phyloP scores from a whole-genome alignment of 2,329 filamentous ascomycete species.

The Stachybotrys chartarum region DNA sequence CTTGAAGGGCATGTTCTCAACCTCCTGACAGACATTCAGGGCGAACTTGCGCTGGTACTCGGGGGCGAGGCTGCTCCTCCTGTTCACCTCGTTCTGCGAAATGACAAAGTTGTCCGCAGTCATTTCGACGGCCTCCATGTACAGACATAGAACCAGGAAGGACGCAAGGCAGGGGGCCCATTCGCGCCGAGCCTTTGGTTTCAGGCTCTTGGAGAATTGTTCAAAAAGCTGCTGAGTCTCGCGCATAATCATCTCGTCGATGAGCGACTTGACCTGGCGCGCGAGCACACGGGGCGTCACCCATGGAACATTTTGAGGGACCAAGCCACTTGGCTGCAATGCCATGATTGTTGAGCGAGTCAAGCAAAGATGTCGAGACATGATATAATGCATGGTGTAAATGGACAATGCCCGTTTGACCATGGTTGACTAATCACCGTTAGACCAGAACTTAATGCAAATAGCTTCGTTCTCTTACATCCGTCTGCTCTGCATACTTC shows the following conservation, averaged over 20 bases:
- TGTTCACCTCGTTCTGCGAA: slow-evolving; percentile 41
- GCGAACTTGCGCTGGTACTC: slow-evolving; percentile 34
- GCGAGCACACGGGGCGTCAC: slow-evolving; percentile 48
- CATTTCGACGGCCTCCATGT: slow-evolving; percentile 51
- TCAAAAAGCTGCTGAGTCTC: slow-evolving; percentile 47
- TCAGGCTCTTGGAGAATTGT: slow-evolving; percentile 44
- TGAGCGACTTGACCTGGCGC: slow-evolving; percentile 48
- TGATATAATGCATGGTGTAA: slow-evolving; percentile 50
- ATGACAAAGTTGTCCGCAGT: slow-evolving; percentile 45
- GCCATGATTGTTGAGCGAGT: slow-evolving; percentile 34
- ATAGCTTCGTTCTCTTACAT: slow-evolving; percentile 24
- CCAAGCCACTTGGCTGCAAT: slow-evolving; percentile 32
- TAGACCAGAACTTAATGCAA: slow-evolving; percentile 7
- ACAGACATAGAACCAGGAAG: slow-evolving; percentile 49
- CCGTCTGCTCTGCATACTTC: slow-evolving; percentile 35
- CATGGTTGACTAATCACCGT: slow-evolving; percentile 31
- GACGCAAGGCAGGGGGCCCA: slow-evolving; percentile 52
- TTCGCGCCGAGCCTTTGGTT: slow-evolving; percentile 43
- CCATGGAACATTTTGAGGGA: slow-evolving; percentile 35
- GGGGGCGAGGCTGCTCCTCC: slow-evolving; percentile 28
- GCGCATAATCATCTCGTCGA: slow-evolving; percentile 46
- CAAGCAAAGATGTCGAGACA: slow-evolving; percentile 47
- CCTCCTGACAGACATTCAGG: slow-evolving; percentile 38
- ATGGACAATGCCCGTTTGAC: slow-evolving; percentile 47
- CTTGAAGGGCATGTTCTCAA: slow-evolving; percentile 53